A percentile compares a stretch with the other conserved stretches of the same genome.
Evolutionary conservation across 2,329 filamentous ascomycete species (phyloP).

Genomic region (Apiospora rasikravindrae): DNA sequence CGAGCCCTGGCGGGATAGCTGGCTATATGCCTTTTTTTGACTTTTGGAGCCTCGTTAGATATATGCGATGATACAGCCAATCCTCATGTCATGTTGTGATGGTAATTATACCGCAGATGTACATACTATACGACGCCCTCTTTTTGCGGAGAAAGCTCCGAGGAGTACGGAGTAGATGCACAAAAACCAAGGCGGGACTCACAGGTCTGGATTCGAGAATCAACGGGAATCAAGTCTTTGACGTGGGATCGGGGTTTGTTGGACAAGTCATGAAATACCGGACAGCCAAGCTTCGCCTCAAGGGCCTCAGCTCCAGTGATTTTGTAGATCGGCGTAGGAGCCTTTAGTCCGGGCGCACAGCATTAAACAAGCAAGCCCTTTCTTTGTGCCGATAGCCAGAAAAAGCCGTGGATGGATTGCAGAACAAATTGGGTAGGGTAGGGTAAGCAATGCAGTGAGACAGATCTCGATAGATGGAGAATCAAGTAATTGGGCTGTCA

Average conservation of each 20-base stretch:
- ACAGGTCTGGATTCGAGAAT: slow-evolving; percentile 2
- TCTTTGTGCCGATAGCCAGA: neutral
- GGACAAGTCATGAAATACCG: slow-evolving; percentile 1
- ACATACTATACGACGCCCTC: neutral
- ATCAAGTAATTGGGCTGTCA: neutral
- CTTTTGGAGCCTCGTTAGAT: neutral
- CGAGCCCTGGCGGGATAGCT: neutral
- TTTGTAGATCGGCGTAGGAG: slow-evolving; percentile 15
- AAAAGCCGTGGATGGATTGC: neutral
- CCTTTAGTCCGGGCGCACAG: slow-evolving; percentile 13
- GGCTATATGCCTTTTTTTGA: neutral
- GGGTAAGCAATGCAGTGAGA: neutral
- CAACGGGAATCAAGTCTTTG: slow-evolving; percentile 16
- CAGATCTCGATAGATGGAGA: neutral
- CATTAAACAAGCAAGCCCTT: neutral
- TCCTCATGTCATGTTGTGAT: slow-evolving; percentile 1
- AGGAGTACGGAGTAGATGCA: neutral
- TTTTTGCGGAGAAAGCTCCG: slow-evolving; percentile 10
- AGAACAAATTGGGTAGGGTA: neutral
- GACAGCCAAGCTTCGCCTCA: slow-evolving; percentile 13
- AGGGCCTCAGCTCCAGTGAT: slow-evolving; percentile 16
- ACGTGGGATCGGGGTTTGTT: neutral
- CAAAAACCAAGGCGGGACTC: neutral
- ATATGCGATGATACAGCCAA: slow-evolving; percentile 5
- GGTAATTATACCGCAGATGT: neutral